Conservation (phyloP, 2,329 filamentous ascomycete genomes). For the Dothideomycetidae sp. region DNA sequence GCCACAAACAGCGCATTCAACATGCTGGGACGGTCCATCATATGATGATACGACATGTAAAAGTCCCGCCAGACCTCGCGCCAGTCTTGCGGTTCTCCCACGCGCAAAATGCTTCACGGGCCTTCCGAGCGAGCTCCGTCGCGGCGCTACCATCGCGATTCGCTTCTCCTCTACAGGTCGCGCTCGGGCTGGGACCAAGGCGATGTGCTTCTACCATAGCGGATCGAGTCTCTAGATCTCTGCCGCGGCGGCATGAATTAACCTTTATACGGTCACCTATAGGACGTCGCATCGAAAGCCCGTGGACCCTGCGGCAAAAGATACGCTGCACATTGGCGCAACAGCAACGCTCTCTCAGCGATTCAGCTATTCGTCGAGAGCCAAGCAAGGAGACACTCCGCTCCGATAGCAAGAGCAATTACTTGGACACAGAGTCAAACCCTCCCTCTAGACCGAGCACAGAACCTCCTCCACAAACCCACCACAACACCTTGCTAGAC, state of each 20-base stretch:
- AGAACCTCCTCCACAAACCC: constrained; percentile 1
- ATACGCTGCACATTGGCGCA: no score
- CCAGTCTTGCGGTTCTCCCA: not conserved
- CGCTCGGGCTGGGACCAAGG: not conserved
- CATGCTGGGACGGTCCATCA: constrained; percentile 3
- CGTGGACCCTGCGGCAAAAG: not conserved
- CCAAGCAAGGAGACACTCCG: no score
- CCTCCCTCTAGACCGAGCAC: not conserved
- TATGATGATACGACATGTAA: constrained; percentile 9
- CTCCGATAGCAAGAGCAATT: not conserved
- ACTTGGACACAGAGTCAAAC: not conserved
- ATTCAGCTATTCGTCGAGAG: no score
- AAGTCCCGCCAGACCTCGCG: constrained; percentile 5
- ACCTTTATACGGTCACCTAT: no score
- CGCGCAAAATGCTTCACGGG: not conserved
- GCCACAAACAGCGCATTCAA: constrained; percentile 3
- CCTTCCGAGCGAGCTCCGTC: not conserved
- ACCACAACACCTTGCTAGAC: constrained; percentile 33
- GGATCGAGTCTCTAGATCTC: not conserved
- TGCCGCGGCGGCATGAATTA: no score
- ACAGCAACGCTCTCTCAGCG: no score
- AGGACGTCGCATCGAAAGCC: not conserved
- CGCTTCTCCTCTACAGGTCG: not conserved
- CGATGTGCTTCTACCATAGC: not conserved
- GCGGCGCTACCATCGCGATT: not conserved